Conservation (phyloP, 176 grass and related monocot genomes). For the Triticum timopheevii region DNA sequence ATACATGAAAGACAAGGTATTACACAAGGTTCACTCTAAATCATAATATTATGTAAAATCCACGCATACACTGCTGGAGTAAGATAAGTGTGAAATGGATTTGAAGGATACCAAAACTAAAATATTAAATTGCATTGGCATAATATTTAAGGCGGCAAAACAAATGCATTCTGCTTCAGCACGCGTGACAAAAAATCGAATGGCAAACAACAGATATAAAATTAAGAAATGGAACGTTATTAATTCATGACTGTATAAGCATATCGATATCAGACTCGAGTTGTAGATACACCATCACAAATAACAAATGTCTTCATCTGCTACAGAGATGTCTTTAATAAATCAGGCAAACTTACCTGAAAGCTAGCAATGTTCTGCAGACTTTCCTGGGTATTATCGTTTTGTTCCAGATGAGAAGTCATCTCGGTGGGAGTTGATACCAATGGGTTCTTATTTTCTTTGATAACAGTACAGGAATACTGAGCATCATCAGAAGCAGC, state of each 20-base stretch:
- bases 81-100: not conserved
- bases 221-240: not conserved
- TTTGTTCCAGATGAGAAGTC: conserved; percentile 38
- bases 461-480: not conserved
- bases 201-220: not conserved
- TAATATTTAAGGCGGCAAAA: not conserved
- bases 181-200: not conserved
- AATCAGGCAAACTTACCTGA: conserved; percentile 54
- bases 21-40: not conserved
- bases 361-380: conserved; percentile 82
- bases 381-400: conserved; percentile 16
- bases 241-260: not conserved
- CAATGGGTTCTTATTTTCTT: conserved; percentile 14
- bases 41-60: not conserved
- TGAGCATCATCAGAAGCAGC: conserved; percentile 6
- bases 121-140: not conserved
- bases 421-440: conserved; percentile 26
- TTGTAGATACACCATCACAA: conserved; percentile 12
- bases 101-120: not conserved
- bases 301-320: not conserved
- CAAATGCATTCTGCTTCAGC: not conserved
- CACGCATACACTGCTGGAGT: not conserved
- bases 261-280: not conserved
- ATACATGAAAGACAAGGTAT: not conserved
- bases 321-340: not conserved